phyloP scores from a whole-genome alignment of 805 yeast genomes.

The Hanseniaspora guilliermondii region DNA sequence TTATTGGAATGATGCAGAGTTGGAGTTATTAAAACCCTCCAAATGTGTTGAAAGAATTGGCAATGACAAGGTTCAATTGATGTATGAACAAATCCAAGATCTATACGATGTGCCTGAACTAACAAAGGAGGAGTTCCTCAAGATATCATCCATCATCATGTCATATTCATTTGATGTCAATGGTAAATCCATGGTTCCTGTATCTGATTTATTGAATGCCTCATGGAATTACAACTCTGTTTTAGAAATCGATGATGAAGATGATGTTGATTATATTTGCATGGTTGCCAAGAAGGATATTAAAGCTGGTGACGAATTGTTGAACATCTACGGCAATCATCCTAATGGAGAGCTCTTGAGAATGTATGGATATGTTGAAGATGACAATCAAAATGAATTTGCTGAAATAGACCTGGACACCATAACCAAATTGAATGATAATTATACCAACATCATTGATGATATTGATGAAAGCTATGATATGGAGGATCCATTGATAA shows the following conservation, averaged over 20 bases:
- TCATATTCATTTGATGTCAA: constrained; percentile 71
- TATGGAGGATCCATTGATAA: constrained; percentile 29
- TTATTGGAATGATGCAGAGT: constrained; percentile 64
- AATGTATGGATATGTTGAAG: constrained; percentile 84
- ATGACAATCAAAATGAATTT: constrained; percentile 63
- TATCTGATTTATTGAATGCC: constrained; percentile 84
- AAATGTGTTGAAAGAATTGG: constrained; percentile 61
- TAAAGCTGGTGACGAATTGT: constrained; percentile 56
- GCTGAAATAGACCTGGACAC: constrained; percentile 51
- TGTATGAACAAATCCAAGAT: constrained; percentile 38
- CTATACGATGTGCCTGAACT: constrained; percentile 20
- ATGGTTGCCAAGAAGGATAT: constrained; percentile 62
- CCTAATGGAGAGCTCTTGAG: constrained; percentile 85
- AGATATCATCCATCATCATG: constrained; percentile 70
- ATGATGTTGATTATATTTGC: constrained; percentile 30
- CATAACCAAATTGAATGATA: constrained; percentile 21
- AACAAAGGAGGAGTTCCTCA: constrained; percentile 35
- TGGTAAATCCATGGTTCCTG: constrained; percentile 76
- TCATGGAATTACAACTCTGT: constrained; percentile 22
- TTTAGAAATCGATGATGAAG: constrained; percentile 20
- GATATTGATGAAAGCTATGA: constrained; percentile 27
- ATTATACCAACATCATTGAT: constrained; percentile 19
- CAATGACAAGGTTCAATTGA: constrained; percentile 45
- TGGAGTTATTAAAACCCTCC: constrained; percentile 52
- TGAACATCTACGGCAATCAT: constrained; percentile 79